A percentile compares a stretch with the other conserved stretches of the same genome.
Conservation (phyloP, 305 asterid genomes). For the Fraxinus velutina region DNA sequence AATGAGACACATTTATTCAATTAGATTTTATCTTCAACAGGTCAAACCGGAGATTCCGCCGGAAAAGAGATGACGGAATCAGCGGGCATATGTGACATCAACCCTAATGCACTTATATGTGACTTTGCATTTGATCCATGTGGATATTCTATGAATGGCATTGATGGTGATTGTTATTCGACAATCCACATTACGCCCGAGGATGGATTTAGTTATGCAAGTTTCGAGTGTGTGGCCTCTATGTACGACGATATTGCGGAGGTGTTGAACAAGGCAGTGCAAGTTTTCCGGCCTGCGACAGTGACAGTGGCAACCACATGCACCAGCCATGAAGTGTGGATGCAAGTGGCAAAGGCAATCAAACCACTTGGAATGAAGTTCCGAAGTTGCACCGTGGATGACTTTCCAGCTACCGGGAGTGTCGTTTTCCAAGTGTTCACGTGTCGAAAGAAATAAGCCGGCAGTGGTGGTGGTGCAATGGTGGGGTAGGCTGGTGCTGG, state of each 20-base stretch:
- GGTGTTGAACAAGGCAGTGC: slow-evolving; percentile 54
- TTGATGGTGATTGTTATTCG: slow-evolving; percentile 70
- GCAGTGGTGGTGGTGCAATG: neutral
- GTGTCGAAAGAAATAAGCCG: slow-evolving; percentile 44
- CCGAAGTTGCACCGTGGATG: slow-evolving; percentile 63
- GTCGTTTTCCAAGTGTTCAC: slow-evolving; percentile 71
- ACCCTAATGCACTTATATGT: slow-evolving; percentile 57
- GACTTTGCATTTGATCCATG: slow-evolving; percentile 93
- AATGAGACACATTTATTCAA: neutral
- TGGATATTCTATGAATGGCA: slow-evolving; percentile 92
- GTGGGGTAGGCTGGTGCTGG: slow-evolving; percentile 11
- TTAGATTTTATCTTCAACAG: neutral
- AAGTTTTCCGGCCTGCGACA: slow-evolving; percentile 64
- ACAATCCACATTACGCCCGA: slow-evolving; percentile 97
- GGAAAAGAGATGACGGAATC: slow-evolving; percentile 75
- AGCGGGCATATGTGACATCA: slow-evolving; percentile 57
- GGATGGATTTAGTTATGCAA: slow-evolving; percentile 91
- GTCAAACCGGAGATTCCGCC: slow-evolving; percentile 49
- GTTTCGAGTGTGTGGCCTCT: slow-evolving; percentile 73
- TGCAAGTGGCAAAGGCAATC: slow-evolving; percentile 51
- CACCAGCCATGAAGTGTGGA: slow-evolving; percentile 48
- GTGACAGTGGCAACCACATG: slow-evolving; percentile 69
- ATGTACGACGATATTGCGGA: slow-evolving; percentile 42
- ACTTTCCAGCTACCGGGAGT: slow-evolving; percentile 57
- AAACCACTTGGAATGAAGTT: slow-evolving; percentile 72